Conservation (phyloP, 129 eudicot species). For the Gnaphalium uliginosum region DNA sequence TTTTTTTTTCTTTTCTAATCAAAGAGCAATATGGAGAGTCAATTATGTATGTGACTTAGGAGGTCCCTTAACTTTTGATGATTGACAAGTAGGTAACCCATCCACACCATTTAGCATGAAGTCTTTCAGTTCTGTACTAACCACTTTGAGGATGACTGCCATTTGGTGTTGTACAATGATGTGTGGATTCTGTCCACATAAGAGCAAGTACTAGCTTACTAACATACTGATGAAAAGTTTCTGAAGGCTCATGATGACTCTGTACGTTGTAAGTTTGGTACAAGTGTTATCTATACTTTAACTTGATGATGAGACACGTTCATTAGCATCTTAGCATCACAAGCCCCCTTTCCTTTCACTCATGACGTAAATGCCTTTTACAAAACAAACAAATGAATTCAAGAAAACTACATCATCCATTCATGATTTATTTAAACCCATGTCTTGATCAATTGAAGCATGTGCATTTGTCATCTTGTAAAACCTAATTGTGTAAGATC, state of each 20-base stretch:
- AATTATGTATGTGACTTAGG: neutral
- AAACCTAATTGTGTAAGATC: neutral
- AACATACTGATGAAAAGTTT: neutral
- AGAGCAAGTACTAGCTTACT: neutral
- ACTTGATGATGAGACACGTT: neutral
- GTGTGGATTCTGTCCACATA: neutral
- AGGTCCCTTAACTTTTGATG: neutral
- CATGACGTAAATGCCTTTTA: neutral
- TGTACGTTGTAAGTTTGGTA: neutral
- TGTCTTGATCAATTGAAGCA: neutral
- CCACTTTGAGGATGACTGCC: neutral
- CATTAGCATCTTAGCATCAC: neutral
- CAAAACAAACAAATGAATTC: neutral
- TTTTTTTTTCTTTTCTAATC: neutral
- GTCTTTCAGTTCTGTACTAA: neutral
- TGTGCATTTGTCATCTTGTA: neutral
- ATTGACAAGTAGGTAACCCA: neutral
- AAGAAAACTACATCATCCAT: neutral
- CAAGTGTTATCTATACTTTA: neutral
- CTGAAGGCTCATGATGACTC: neutral
- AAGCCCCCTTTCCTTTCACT: neutral
- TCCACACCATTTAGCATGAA: neutral
- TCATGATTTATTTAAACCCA: slow-evolving; percentile 3
- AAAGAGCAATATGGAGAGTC: neutral
- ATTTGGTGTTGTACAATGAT: neutral